Conservation (phyloP, 495 filamentous ascomycete genomes). For the Talaromyces trachyspermus region DNA sequence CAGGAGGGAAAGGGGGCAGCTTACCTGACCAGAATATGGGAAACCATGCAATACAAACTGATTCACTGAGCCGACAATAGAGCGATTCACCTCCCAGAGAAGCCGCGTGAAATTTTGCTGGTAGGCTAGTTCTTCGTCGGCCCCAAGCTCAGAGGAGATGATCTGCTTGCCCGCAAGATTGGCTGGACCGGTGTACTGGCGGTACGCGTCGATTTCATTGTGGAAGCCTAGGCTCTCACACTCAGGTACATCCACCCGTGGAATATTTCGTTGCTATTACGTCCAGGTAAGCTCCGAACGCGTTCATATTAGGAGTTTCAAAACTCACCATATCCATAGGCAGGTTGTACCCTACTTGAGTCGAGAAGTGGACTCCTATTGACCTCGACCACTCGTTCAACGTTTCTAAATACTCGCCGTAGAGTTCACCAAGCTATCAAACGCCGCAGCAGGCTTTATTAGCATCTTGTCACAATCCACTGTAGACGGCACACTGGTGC, state of each 20-base stretch:
- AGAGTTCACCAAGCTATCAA: neutral
- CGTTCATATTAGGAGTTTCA: too few species aligned
- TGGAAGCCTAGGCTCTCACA: constrained; percentile 14
- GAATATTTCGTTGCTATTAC: too few species aligned
- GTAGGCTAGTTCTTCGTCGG: constrained; percentile 21
- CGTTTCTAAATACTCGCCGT: constrained; percentile 1
- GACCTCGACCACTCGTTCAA: constrained; percentile 14
- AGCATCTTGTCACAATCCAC: too few species aligned
- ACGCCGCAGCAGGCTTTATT: neutral
- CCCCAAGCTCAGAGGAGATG: constrained; percentile 37
- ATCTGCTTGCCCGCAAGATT: constrained; percentile 27
- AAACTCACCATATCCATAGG: constrained; percentile 20
- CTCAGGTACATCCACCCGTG: constrained; percentile 13
- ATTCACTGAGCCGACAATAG: constrained; percentile 35
- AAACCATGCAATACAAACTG: constrained; percentile 41
- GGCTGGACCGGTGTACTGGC: constrained; percentile 18
- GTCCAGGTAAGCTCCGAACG: too few species aligned
- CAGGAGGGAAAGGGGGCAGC: too few species aligned
- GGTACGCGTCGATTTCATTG: constrained; percentile 15
- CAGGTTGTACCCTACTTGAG: constrained; percentile 22
- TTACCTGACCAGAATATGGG: constrained; percentile 30
- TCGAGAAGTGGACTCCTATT: constrained; percentile 17
- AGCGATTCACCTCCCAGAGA: constrained; percentile 21
- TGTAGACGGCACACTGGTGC: too few species aligned
- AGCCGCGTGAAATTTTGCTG: constrained; percentile 19